Evolutionary conservation across 805 yeast genomes (phyloP).

Genomic region (Barnettozyma californica): DNA sequence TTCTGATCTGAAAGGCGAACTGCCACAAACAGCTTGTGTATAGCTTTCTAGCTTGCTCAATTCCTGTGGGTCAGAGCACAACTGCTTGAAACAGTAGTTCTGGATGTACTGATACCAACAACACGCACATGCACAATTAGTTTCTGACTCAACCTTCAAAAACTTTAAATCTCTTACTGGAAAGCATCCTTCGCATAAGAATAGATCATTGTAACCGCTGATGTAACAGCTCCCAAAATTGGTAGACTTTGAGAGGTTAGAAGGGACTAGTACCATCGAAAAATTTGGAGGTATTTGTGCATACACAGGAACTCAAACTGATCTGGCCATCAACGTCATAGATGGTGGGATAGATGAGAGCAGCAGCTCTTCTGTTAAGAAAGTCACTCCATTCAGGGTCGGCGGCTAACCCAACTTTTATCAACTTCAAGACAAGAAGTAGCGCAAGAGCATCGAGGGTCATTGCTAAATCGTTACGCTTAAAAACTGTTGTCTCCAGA

Average conservation of each 20-base stretch:
- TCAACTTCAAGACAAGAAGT: background rate
- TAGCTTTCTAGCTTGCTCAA: slow-evolving; percentile 10
- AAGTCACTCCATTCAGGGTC: background rate
- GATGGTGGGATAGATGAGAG: slow-evolving; percentile 3
- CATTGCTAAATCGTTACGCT: background rate
- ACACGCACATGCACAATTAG: slow-evolving; percentile 24
- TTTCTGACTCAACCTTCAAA: slow-evolving; percentile 6
- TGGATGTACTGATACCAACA: slow-evolving; percentile 21
- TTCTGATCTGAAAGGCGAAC: slow-evolving; percentile 12
- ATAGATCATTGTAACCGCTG: slow-evolving; percentile 19
- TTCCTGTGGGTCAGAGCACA: slow-evolving; percentile 17
- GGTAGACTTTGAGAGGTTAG: slow-evolving; percentile 10
- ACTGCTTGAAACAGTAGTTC: slow-evolving; percentile 22
- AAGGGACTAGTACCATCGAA: background rate
- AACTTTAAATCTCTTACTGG: slow-evolving; percentile 7
- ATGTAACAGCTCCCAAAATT: slow-evolving; percentile 17
- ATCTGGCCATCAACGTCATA: slow-evolving; percentile 7
- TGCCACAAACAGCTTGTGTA: slow-evolving; percentile 11
- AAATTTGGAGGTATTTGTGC: slow-evolving; percentile 3
- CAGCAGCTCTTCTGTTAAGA: background rate
- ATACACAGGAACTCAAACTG: slow-evolving; percentile 14
- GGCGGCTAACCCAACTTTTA: background rate
- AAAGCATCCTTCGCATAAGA: slow-evolving; percentile 25
- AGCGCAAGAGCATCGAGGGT: background rate
- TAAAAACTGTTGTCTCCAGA: too few relatives aligned